A percentile compares a stretch with the other conserved stretches of the same genome.
Conservation (phyloP, 164 flowering plant genomes). For the Nymphaea thermarum region DNA sequence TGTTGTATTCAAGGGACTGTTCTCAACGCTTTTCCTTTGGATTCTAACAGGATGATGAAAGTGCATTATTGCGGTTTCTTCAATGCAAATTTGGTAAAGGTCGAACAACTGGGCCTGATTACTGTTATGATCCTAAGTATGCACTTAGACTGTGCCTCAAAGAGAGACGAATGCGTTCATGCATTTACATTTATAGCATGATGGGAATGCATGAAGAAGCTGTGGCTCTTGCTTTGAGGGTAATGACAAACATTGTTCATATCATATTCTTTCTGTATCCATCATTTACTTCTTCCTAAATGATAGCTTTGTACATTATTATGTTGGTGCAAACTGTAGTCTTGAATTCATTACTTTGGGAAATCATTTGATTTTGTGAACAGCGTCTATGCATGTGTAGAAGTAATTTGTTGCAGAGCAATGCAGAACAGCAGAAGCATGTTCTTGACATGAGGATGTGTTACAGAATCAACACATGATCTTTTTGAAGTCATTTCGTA, state of each 20-base stretch:
- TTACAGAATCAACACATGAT: no score
- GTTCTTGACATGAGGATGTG: no score
- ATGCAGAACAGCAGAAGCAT: no score
- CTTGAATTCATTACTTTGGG: no score
- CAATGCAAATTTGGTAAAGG: constrained; percentile 97
- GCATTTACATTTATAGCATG: constrained; percentile 98
- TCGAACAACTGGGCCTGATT: constrained; percentile 68
- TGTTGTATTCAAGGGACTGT: background rate
- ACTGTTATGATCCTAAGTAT: constrained; percentile 96
- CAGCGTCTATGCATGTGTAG: no score
- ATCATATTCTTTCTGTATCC: no score
- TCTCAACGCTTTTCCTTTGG: background rate
- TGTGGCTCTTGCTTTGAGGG: constrained; percentile 96
- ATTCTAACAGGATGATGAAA: constrained; percentile 74
- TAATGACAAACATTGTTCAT: constrained; percentile 6
- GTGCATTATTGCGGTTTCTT: constrained; percentile 81
- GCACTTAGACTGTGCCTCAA: constrained; percentile 94
- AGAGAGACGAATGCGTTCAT: constrained; percentile 91
- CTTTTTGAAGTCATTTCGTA: no score
- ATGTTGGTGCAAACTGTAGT: no score
- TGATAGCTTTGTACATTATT: no score
- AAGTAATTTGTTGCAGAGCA: no score
- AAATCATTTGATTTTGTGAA: no score
- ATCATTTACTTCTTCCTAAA: no score
- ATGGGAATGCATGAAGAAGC: constrained; percentile 99